Evolutionary conservation across 257 asterid genomes (phyloP), one percentile per base, ranked within the genome.

Genomic region (Lycium ferocissimum): DNA sequence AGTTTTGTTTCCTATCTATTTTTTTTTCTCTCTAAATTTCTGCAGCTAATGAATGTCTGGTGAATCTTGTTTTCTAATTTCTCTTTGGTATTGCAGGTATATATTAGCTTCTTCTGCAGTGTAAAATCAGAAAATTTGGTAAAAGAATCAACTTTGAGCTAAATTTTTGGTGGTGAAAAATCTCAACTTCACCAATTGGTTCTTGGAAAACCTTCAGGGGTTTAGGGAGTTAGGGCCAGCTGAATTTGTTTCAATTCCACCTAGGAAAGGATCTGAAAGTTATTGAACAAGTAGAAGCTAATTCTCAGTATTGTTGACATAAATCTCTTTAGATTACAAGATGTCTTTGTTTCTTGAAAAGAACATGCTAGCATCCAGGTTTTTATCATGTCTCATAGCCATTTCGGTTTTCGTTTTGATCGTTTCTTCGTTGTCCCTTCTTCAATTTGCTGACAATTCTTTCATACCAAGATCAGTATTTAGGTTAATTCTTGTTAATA

Each of bases 311-410:
- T 70, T 70, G 12, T 40, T 17, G n/a, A 37, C 47, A 37, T 37
- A 67, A 58, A 35, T 38, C 56, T 43, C 56, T 40, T 71, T 71
- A 71, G 79, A 4, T 71, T 71, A 40, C 12, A 71, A 71, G 22
- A 92, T 92, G 96, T 85, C 84, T 85, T 79, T 81, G 81, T 82
- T 90, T 79, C 81, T 88, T 0, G 99, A 90, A 78, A 95, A 89
- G 90, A 90, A 85, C 58, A 86, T 89, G 80, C 65, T 89, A 17
- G 91, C 97, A 43, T 90, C 92, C 53, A 91, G 91, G 92, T 91
- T 92, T 72, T 86, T 91, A 73, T 89, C 94, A 81, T 95, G 90
- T 87, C 83, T 95, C 1, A 86, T 93, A 26, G 92, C 89, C 14
- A 81, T 92, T 83, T 90, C 94, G 2, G 80, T 90, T 84, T 84